phyloP scores from a whole-genome alignment of 177 flowering plant species.

The Vitis hybrid region DNA sequence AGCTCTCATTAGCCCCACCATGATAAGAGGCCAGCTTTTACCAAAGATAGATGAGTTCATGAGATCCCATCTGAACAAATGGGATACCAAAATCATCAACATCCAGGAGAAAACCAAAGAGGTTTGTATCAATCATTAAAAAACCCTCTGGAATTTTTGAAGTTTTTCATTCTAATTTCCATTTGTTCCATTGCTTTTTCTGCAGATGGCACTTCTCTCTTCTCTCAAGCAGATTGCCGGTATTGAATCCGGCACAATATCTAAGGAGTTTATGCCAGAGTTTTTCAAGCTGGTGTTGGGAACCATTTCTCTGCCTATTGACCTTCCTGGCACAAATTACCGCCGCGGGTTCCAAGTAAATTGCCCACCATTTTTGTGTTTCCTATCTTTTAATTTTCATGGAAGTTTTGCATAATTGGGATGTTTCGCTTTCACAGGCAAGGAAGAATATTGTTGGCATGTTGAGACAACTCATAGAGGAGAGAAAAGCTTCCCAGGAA shows the following conservation, averaged over 20 bases:
- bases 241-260: constrained; percentile 36
- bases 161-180: neutral
- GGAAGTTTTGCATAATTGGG: neutral
- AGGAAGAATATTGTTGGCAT: constrained; percentile 59
- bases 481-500: constrained; percentile 59
- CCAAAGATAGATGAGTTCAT: constrained; percentile 75
- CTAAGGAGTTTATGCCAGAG: constrained; percentile 56
- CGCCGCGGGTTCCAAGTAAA: constrained; percentile 65
- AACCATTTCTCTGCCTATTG: constrained; percentile 79
- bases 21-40: constrained; percentile 67
- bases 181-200: neutral
- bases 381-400: neutral
- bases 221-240: constrained; percentile 69
- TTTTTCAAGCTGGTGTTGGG: constrained; percentile 79
- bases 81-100: constrained; percentile 62
- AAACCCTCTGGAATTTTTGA: too few relatives aligned
- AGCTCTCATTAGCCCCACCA: constrained; percentile 58
- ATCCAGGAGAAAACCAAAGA: constrained; percentile 84
- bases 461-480: constrained; percentile 49
- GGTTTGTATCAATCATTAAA: constrained; percentile 35
- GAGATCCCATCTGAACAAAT: constrained; percentile 62
- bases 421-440: constrained; percentile 45
- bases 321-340: constrained; percentile 85
- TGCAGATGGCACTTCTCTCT: constrained; percentile 77
- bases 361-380: neutral